A percentile compares a stretch with the other conserved stretches of the same genome.
Evolutionary conservation across 805 yeast species (phyloP).

Genomic region (Sugiyamaella chiloensis): DNA sequence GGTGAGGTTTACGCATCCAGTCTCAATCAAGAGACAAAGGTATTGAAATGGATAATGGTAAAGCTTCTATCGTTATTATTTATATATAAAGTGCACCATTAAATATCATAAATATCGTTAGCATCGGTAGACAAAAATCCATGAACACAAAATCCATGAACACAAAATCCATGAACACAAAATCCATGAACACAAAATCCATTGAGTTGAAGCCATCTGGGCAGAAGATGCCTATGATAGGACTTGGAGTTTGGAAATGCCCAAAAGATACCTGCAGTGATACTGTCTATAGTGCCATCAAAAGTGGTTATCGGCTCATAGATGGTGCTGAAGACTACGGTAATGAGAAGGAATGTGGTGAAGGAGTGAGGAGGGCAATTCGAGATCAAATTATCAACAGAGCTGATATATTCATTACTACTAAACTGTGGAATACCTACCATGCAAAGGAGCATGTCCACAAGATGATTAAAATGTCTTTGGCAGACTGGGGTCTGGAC

Average conservation of each 20-base stretch:
- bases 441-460: conserved; percentile 76
- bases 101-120: no score
- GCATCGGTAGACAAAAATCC: no score
- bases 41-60: no score
- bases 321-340: conserved; percentile 74
- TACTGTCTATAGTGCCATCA: conserved; percentile 79
- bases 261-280: conserved; percentile 62
- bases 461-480: conserved; percentile 58
- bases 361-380: conserved; percentile 61
- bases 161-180: no score
- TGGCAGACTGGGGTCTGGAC: conserved; percentile 68
- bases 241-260: conserved; percentile 84
- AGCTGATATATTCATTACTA: conserved; percentile 73
- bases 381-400: conserved; percentile 68
- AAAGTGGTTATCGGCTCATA: conserved; percentile 73
- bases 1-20: no score
- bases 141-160: no score
- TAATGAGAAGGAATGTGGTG: conserved; percentile 66
- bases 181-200: no score
- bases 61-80: no score
- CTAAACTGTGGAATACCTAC: conserved; percentile 85
- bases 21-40: no score
- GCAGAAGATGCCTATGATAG: conserved; percentile 67
- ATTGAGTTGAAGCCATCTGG: conserved; percentile 47
- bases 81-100: no score